These are phyloP conservation scores for Crucibulum laeve DNA, from an alignment of 768 basidiomycete species.

Conservation along the genomic window DNA sequence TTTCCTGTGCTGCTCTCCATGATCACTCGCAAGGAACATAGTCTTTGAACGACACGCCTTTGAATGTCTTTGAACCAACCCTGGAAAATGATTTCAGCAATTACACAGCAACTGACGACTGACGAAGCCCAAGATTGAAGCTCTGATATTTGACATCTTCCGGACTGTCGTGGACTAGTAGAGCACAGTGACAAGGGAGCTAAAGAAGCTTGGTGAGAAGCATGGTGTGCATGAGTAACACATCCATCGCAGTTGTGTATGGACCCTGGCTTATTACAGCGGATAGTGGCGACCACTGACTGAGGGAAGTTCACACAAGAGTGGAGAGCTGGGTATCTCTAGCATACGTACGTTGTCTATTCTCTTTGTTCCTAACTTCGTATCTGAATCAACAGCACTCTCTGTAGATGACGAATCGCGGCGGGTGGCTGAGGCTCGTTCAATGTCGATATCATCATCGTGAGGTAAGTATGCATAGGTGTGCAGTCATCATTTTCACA, in stretches of 20 bases:
- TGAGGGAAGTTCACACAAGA: slow-evolving; percentile 49
- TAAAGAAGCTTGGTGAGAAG: slow-evolving; percentile 22
- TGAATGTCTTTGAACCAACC: too few species aligned
- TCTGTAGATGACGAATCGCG: slow-evolving; percentile 36
- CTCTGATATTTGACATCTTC: slow-evolving; percentile 44
- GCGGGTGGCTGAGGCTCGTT: slow-evolving; percentile 39
- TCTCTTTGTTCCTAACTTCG: too few species aligned
- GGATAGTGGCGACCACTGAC: slow-evolving; percentile 19
- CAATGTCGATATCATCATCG: slow-evolving; percentile 56
- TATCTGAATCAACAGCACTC: too few species aligned
- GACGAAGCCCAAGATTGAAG: slow-evolving; percentile 31
- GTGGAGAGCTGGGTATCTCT: slow-evolving; percentile 52
- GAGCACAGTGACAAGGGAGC: slow-evolving; percentile 23
- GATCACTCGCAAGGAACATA: too few species aligned
- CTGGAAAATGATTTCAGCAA: too few species aligned
- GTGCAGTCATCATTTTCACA: background rate
- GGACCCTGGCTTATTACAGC: background rate
- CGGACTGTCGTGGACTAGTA: slow-evolving; percentile 50
- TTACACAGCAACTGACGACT: too few species aligned
- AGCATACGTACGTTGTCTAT: slow-evolving; percentile 33
- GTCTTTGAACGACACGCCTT: too few species aligned
- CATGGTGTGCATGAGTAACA: slow-evolving; percentile 18
- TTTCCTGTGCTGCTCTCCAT: too few species aligned
- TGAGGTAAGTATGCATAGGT: slow-evolving; percentile 26
- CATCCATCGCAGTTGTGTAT: background rate